Percentiles rank a stretch among this genome's conserved stretches.
Evolutionary conservation across 2,329 filamentous ascomycete species (phyloP).

Genomic region (Fusarium gaditjirri): DNA sequence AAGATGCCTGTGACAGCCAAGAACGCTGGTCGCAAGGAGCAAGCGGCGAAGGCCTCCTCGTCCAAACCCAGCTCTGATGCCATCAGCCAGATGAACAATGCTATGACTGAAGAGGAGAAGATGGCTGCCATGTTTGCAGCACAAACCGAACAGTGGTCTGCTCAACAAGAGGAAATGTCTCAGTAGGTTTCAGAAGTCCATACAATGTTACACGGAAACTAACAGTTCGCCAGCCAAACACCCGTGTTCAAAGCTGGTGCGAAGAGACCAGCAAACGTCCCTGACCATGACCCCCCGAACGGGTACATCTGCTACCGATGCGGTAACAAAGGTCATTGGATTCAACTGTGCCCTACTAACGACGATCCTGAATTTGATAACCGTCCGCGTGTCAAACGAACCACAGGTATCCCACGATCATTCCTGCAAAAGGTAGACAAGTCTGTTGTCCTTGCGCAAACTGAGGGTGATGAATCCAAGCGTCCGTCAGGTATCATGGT

Average conservation of each 20-base stretch:
- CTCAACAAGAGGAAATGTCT: slow-evolving; percentile 92
- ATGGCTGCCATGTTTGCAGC: slow-evolving; percentile 92
- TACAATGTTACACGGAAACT: slow-evolving; percentile 38
- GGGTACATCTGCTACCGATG: slow-evolving; percentile 98
- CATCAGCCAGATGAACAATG: slow-evolving; percentile 75
- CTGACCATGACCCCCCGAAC: slow-evolving; percentile 90
- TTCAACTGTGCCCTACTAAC: slow-evolving; percentile 97
- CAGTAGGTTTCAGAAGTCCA: slow-evolving; percentile 63
- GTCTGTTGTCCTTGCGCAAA: slow-evolving; percentile 77
- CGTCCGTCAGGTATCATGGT: slow-evolving; percentile 93
- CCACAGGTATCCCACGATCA: slow-evolving; percentile 94
- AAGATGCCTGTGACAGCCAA: slow-evolving; percentile 93
- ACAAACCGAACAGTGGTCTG: slow-evolving; percentile 90
- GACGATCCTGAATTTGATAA: slow-evolving; percentile 97
- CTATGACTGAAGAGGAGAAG: slow-evolving; percentile 92
- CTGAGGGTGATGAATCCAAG: slow-evolving; percentile 84
- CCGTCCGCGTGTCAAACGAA: slow-evolving; percentile 91
- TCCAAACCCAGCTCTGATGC: slow-evolving; percentile 67
- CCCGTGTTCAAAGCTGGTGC: slow-evolving; percentile 68
- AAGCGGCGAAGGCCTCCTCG: slow-evolving; percentile 66
- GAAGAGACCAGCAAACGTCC: slow-evolving; percentile 80
- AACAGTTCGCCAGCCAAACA: slow-evolving; percentile 63
- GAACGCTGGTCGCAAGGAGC: slow-evolving; percentile 76
- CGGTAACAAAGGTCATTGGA: slow-evolving; percentile 99
- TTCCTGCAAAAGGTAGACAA: slow-evolving; percentile 97